phyloP scores from a whole-genome alignment of 2,329 filamentous ascomycete species.

The Nannizzia gypsea region DNA sequence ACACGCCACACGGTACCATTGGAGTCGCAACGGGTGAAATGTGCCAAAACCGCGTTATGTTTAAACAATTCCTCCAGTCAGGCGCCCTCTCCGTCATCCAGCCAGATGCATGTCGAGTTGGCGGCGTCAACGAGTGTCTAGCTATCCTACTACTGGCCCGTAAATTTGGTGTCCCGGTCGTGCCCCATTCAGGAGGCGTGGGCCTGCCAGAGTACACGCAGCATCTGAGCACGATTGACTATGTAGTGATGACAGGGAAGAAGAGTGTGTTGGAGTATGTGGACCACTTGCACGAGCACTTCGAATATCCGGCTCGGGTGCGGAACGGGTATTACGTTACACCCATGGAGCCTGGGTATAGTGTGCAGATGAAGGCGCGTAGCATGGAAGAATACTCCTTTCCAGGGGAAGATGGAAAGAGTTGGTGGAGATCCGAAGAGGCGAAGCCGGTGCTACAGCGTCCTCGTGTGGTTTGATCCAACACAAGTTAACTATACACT shows the following conservation, averaged over 20 bases:
- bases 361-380: constrained; percentile 82
- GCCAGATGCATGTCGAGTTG: constrained; percentile 79
- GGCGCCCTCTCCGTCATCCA: constrained; percentile 81
- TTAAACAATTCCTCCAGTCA: constrained; percentile 76
- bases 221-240: constrained; percentile 85
- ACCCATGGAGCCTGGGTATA: constrained; percentile 71
- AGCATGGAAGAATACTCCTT: constrained; percentile 73
- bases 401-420: constrained; percentile 63
- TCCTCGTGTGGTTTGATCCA: neutral
- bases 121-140: constrained; percentile 82
- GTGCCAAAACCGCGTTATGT: constrained; percentile 89
- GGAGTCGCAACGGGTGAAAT: constrained; percentile 88
- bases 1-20: constrained; percentile 46
- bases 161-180: constrained; percentile 61
- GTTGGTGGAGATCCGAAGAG: constrained; percentile 77
- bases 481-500: neutral
- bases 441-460: constrained; percentile 51
- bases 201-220: constrained; percentile 89
- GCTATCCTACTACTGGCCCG: constrained; percentile 74
- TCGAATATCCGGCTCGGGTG: constrained; percentile 67
- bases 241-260: constrained; percentile 73
- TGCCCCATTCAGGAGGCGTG: constrained; percentile 81
- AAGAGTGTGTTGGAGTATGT: constrained; percentile 79
- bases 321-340: constrained; percentile 81
- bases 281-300: constrained; percentile 88